Base-by-base conservation (phyloP, 108 stramenopile genomes). In the Hondaea fermentalgiana region DNA sequence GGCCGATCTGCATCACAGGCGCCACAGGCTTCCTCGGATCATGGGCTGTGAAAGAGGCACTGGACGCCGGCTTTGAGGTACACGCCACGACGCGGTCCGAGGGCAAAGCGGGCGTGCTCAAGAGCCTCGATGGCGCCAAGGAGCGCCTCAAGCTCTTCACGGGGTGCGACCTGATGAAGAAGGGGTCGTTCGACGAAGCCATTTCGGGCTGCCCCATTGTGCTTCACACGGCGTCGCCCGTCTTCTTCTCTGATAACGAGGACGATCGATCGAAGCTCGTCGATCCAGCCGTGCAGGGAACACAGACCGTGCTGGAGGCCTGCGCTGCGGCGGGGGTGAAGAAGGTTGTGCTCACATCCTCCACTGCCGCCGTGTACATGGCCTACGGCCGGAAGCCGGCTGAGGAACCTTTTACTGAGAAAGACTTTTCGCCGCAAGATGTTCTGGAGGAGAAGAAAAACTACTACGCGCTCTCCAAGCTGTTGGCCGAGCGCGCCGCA, bases 241-340 rank as follows among this genome's bases (percentile, higher is more conserved):
- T 92, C 69, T 89, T 88, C 45, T 28, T 21, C 29, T 35, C 35
- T 35, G 35, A 35, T 2, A 21, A 87, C 47, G 69, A 59, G n/a
- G 1, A 49, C 8, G 60, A 88, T 29, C 88, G 55, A 5, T 19
- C 43, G 21, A 91, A 90, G 44, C 89, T 92, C 19, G 87, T 92
- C 47, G 25, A 88, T 5, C 92, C 92, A 6, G 92, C 92, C 29
- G 91, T 92, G 55, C 44, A 91, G 44, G 92, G 92, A 23, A 91
- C 91, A 57, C 43, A 47, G 45, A 91, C 88, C 43, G 89, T 92
- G 29, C 92, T 92, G 12, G 47, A 5, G 10, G 23, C 76, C 21
- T 88, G 76, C 49, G 19, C 44, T 10, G 59, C 59, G 71, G 21
- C 4, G 3, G 55, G 83, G 59, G 89, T 89, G 5, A 87, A 58